These are phyloP conservation scores for Cercis canadensis DNA, from an alignment of 306 rosid species.

Conservation along the genomic window DNA sequence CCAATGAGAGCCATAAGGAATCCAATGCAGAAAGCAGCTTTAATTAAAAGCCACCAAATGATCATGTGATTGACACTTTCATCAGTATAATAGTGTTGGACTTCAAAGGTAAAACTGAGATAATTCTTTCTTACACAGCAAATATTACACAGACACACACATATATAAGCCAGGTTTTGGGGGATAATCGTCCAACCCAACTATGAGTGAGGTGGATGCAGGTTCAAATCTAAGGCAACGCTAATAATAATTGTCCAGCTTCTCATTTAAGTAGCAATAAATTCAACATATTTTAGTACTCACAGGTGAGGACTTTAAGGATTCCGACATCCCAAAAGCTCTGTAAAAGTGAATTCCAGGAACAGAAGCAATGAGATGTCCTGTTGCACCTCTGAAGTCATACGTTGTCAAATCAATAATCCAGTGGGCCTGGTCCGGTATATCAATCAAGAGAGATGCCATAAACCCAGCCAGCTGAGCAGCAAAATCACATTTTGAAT, in stretches of 20 bases:
- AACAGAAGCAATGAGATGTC: conserved; percentile 74
- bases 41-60: conserved; percentile 20
- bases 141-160: too few species aligned
- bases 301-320: conserved; percentile 41
- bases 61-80: conserved; percentile 21
- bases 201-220: conserved; percentile 23
- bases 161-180: too few species aligned
- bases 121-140: too few species aligned
- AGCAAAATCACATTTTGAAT: conserved; percentile 66
- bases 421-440: conserved; percentile 79
- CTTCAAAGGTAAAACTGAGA: conserved; percentile 15
- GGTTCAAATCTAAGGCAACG: conserved; percentile 7
- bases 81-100: neutral
- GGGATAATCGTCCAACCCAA: conserved; percentile 25
- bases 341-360: conserved; percentile 75
- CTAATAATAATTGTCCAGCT: conserved; percentile 23
- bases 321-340: conserved; percentile 47
- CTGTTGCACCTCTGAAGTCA: conserved; percentile 75
- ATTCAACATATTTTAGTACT: conserved; percentile 41
- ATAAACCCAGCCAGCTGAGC: conserved; percentile 85
- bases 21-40: conserved; percentile 29
- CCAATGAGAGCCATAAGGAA: conserved; percentile 36
- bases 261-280: conserved; percentile 22
- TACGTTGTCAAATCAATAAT: conserved; percentile 68
- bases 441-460: conserved; percentile 72